Conservation (phyloP, 768 basidiomycete genomes). For the Terana coerulea region DNA sequence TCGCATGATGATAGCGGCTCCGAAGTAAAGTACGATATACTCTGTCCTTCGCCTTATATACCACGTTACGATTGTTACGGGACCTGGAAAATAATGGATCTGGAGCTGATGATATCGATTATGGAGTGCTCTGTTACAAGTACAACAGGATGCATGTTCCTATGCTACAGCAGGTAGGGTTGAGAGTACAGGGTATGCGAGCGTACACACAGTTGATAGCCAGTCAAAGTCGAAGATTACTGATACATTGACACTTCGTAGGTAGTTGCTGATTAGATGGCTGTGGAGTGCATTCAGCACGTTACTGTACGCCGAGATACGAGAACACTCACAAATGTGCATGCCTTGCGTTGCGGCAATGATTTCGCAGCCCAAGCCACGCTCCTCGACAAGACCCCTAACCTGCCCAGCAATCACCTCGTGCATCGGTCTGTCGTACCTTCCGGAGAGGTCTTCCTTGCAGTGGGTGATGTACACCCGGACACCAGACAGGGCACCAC, state of each 20-base stretch:
- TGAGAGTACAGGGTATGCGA: too few species aligned
- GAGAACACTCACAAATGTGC: conserved; percentile 59
- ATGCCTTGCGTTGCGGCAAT: conserved; percentile 76
- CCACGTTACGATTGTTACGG: conserved; percentile 19
- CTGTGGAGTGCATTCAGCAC: background rate
- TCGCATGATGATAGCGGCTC: background rate
- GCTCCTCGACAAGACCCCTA: conserved; percentile 51
- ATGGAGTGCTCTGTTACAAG: too few species aligned
- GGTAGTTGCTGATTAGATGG: background rate
- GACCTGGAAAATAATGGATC: conserved; percentile 13
- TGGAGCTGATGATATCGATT: conserved; percentile 11
- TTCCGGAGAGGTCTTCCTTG: conserved; percentile 66
- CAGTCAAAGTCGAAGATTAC: too few species aligned
- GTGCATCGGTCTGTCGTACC: conserved; percentile 47
- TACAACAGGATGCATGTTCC: too few species aligned
- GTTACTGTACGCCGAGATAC: background rate
- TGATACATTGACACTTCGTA: too few species aligned
- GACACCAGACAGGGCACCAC: conserved; percentile 53
- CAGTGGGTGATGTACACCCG: conserved; percentile 83
- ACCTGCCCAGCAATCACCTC: conserved; percentile 76
- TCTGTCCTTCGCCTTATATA: conserved; percentile 24
- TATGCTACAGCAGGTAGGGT: too few species aligned
- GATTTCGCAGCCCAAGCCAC: conserved; percentile 68
- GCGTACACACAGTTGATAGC: too few species aligned
- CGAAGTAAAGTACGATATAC: conserved; percentile 2